Conservation (phyloP, 2,329 filamentous ascomycete genomes). For the Zasmidium citrigriseum region DNA sequence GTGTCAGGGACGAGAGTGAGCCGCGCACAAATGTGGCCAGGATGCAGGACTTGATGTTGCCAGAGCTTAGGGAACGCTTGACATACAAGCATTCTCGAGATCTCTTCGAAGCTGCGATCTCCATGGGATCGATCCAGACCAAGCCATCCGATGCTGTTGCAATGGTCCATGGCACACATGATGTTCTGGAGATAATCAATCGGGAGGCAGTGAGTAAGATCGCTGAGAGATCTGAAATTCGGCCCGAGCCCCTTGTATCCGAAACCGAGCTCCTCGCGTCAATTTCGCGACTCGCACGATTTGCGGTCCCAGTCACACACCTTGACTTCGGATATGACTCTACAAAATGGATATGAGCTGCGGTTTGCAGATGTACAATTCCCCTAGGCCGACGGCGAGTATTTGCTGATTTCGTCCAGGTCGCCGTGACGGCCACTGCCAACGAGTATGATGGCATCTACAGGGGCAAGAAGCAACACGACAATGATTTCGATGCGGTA, state of each 20-base stretch:
- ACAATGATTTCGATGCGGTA: constrained; percentile 45
- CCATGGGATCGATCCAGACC: neutral
- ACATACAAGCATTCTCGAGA: too few species aligned
- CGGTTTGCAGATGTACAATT: constrained; percentile 5
- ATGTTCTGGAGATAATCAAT: neutral
- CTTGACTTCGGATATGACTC: neutral
- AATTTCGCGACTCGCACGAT: neutral
- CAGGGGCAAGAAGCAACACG: constrained; percentile 51
- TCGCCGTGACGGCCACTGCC: constrained; percentile 37
- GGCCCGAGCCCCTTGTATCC: neutral
- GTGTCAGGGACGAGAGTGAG: neutral
- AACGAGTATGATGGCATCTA: constrained; percentile 54
- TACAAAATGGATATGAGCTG: neutral
- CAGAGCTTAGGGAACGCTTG: too few species aligned
- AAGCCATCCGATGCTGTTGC: neutral
- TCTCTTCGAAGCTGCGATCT: too few species aligned
- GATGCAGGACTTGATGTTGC: neutral
- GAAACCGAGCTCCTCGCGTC: neutral
- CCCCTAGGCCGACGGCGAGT: neutral
- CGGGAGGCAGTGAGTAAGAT: too few species aligned
- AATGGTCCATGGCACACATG: neutral
- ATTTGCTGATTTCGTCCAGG: constrained; percentile 17
- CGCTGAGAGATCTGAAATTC: neutral
- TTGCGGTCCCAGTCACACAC: neutral
- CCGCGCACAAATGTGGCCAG: neutral